Base-by-base conservation (phyloP, 768 basidiomycete genomes). In the Trametes punicea region DNA sequence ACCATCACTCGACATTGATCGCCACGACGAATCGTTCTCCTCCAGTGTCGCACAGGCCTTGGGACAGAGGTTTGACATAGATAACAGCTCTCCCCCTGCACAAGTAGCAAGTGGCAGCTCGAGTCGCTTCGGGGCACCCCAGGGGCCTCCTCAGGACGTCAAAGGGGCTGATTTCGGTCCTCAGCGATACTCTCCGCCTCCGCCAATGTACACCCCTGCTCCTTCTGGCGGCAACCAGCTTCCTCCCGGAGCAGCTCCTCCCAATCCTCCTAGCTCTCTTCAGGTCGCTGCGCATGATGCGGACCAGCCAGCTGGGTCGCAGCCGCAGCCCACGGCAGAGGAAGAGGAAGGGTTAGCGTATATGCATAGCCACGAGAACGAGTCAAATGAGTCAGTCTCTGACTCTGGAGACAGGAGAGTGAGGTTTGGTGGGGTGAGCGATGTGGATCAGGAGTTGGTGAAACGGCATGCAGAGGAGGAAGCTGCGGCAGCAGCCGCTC, bases 181-280 rank as follows among this genome's bases (percentile, higher is more conserved):
- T 4, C 52, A 57, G 46, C 53, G 53, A 42, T 79, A 77, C 46
- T 72, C 76, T 44, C 46, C 65, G 0, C 60, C 72, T 9, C 67
- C 70, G 11, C 65, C 62, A 44, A 57, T 66, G 65, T 71, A 73
- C 58, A 46, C 65, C 9, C 72, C 34, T 5, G 6, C 34, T 5
- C 15, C 71, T 9, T 75, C 74, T 5, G 69, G 67, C n/a, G 73
- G 63, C 10, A 50, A 51, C 16, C 36, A 39, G 9, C 76, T 75
- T 15, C 76, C 80, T 4, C 73, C 74, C 10, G 77, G 75, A 27
- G 76, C 77, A 15, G 75, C 74, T 25, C 70, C 71, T 2, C 56
- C 61, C 61, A 71, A 46, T 60, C 65, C 59, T 38, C 61, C 44
- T 36, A 51, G 16, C 36, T 45, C 53, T 0, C 18, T 46, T 36